Evolutionary conservation across 768 basidiomycete genomes (phyloP), one percentile per base, ranked within the genome.

Genomic region (Coprinopsis sp.): DNA sequence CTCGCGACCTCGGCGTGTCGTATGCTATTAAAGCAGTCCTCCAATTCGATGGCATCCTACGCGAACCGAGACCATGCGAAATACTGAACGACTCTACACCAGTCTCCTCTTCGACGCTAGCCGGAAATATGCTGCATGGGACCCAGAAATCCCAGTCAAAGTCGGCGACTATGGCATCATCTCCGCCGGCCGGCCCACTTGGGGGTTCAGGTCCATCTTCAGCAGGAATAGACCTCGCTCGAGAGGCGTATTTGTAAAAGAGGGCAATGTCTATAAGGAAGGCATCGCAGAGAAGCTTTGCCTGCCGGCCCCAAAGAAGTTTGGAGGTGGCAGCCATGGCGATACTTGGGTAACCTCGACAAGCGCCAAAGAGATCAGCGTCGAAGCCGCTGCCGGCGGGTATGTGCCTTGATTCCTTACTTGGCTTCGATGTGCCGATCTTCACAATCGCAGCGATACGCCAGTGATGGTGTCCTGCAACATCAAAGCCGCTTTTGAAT

Each of bases 91-190:
- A 11, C 29, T 54, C 21, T 67, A 61, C 55, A 53, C 58, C 23
- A 61, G 63, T 38, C 64, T 67, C 22, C 46, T 67, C 43, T 63
- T 58, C 47, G 51, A 51, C 21, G 56, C 61, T 11, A 56, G 58
- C 33, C 49, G 49, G 19, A 65, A 65, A 36, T 65, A 64, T 40
- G 54, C 61, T 21, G 59, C 48, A 36, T 65, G 63, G 64, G 65
- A 67, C 42, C 65, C 64, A 13, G 64, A 67, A 43, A 52, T 64
- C 6, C 37, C 44, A 3, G 38, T 65, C 19, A 49, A 57, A 24
- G 58, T 59, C 11, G 65, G 64, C 1, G 65, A 67, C 55, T 64
- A 56, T 44, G 64, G 64, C 12, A 49, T 55, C 18, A 57, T 65
- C 11, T 59, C 62, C 12, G n/a, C 45, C 8, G 46, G 46, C 4